phyloP scores from a whole-genome alignment of 2,329 filamentous ascomycete genomes.

The Aspergillus unguis region DNA sequence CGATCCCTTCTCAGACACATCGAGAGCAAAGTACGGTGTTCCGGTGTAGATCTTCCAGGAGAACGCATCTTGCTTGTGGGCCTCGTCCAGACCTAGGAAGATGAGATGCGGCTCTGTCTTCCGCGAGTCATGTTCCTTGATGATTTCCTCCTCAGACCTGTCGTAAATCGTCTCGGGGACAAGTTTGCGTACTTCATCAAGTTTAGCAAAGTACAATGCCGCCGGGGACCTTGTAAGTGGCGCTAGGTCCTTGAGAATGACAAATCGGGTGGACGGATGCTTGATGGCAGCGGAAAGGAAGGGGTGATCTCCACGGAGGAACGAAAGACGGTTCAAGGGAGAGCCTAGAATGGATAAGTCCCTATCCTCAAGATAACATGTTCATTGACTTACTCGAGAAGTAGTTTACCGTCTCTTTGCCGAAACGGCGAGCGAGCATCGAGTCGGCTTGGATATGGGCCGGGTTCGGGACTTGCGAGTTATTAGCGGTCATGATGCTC shows the following conservation, averaged over 20 bases:
- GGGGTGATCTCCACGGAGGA: constrained; percentile 46
- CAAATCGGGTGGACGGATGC: constrained; percentile 56
- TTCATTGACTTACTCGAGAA: constrained; percentile 43
- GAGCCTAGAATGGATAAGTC: constrained; percentile 36
- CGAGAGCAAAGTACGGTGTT: constrained; percentile 82
- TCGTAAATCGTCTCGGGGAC: constrained; percentile 70
- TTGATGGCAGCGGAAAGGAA: constrained; percentile 49
- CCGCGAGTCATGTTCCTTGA: constrained; percentile 71
- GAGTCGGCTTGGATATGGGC: constrained; percentile 59
- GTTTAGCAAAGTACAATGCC: constrained; percentile 65
- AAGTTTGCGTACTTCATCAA: constrained; percentile 66
- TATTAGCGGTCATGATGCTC: constrained; percentile 25
- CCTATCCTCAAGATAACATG: neutral
- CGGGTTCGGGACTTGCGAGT: constrained; percentile 52
- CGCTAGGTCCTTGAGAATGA: constrained; percentile 74
- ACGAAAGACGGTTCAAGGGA: constrained; percentile 50
- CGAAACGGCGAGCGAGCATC: constrained; percentile 49
- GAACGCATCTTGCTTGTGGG: constrained; percentile 41
- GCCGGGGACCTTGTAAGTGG: constrained; percentile 64
- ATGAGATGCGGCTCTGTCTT: constrained; percentile 67
- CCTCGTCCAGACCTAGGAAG: constrained; percentile 81
- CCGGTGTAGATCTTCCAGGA: constrained; percentile 65
- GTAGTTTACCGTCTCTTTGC: constrained; percentile 51
- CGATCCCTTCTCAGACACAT: constrained; percentile 70
- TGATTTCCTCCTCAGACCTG: constrained; percentile 66